Base-by-base conservation (phyloP, 2,329 filamentous ascomycete species). In the Hypoxylon sp. region DNA sequence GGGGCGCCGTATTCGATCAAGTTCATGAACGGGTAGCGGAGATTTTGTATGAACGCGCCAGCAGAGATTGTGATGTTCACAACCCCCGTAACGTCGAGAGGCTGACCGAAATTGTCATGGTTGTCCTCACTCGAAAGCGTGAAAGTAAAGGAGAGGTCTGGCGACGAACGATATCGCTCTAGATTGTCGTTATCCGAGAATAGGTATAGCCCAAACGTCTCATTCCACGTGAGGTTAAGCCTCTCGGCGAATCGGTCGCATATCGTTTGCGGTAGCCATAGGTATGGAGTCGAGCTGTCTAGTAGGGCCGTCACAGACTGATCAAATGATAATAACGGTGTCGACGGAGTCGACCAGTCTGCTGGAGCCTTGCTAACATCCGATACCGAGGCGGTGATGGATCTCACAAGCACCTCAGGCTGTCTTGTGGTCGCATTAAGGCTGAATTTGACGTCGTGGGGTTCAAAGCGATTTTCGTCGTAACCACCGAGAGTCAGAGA, bases 401-500 rank as follows among this genome's bases (percentile, higher is more conserved):
- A 83, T n/a, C 88, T 81, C 18, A 90, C 79, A 15, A 87, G 74
- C 59, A 87, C 81, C 45, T 83, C 78, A 27, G 86, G 83, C 46
- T 84, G 79, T 66, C 85, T 81, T 41, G 81, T 77, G 13, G 78
- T 76, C 38, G 84, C 75, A 31, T 79, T 77, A n/a, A 87, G 71
- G 42, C 75, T 79, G 70, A 91, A 91, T 1, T 78, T 78, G 10
- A 80, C 77, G 50, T 86, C 76, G 69, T 91, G 89, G 1, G 80
- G 74, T 26, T 83, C 76, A 56, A 89, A 85, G 38, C 87, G 82
- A 38, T 83, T 81, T 10, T 78, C 72, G 69, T 92, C 89, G 68
- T 88, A 91, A 23, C 90, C 89, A 18, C 90, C 89, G 8, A 92
- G 75, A 0, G 86, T 89, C 41, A 92, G 73, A 24, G 85, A 87